A percentile compares a stretch with the other conserved stretches of the same genome.
Evolutionary conservation across 23 red algal genomes (phyloP).

Genomic region (Gracilaria gracilis): DNA sequence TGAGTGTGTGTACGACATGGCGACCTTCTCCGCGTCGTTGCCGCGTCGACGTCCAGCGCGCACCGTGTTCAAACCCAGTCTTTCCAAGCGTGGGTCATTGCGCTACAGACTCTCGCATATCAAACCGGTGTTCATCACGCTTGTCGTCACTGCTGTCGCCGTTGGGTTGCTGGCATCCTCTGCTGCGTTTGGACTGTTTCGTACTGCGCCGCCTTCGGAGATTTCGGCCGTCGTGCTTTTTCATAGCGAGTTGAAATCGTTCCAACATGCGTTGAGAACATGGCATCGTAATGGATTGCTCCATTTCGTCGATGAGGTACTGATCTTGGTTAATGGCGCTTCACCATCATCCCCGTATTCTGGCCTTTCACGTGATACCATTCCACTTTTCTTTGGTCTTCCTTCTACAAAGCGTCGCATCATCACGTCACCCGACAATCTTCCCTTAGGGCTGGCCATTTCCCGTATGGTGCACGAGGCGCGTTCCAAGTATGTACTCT

Average conservation of each 20-base stretch:
- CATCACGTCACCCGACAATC: conserved; percentile 31
- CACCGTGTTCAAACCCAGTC: background rate
- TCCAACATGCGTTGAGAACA: background rate
- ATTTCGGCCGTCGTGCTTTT: conserved; percentile 61
- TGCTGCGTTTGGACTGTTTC: background rate
- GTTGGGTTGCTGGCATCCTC: background rate
- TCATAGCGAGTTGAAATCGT: conserved; percentile 49
- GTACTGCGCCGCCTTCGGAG: background rate
- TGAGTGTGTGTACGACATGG: background rate
- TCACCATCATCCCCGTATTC: background rate
- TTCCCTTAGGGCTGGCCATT: conserved; percentile 65
- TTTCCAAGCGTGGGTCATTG: background rate
- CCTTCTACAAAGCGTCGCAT: conserved; percentile 25
- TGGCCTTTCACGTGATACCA: background rate
- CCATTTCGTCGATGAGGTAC: conserved; percentile 38
- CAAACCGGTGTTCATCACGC: background rate
- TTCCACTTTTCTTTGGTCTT: conserved; percentile 24
- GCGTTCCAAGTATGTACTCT: conserved; percentile 31
- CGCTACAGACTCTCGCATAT: background rate
- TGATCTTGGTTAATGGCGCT: conserved; percentile 58
- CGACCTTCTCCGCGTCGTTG: background rate
- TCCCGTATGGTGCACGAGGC: conserved; percentile 39
- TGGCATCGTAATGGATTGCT: conserved; percentile 54
- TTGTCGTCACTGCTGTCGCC: background rate
- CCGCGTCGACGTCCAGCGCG: background rate